Conservation (phyloP, 768 basidiomycete species). For the Cytidiella melzeri region DNA sequence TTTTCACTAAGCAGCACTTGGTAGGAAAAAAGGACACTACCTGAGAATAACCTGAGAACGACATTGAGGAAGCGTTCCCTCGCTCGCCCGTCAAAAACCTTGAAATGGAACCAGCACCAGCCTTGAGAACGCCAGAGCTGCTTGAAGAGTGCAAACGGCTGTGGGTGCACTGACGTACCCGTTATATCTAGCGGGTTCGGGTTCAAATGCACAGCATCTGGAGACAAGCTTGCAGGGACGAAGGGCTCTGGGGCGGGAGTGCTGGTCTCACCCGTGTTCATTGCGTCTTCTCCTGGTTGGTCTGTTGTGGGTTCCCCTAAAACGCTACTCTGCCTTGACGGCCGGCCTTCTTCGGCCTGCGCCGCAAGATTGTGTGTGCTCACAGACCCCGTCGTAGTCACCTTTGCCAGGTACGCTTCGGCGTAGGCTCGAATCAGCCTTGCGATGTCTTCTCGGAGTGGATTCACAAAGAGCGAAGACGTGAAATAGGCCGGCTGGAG, state of each 20-base stretch:
- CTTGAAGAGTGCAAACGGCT: constrained; percentile 71
- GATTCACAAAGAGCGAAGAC: constrained; percentile 63
- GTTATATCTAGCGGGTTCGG: background rate
- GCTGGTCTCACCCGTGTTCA: too few species aligned
- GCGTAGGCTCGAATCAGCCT: constrained; percentile 46
- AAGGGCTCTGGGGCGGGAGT: too few species aligned
- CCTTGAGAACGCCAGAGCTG: constrained; percentile 56
- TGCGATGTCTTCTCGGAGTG: constrained; percentile 59
- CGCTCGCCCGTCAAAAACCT: constrained; percentile 60
- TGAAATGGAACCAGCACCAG: constrained; percentile 76
- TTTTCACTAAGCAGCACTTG: background rate
- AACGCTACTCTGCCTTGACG: too few species aligned
- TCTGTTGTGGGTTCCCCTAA: too few species aligned
- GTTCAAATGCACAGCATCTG: constrained; percentile 1
- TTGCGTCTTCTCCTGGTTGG: too few species aligned
- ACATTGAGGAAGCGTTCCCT: constrained; percentile 58
- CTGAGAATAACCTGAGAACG: constrained; percentile 58
- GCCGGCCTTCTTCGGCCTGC: too few species aligned
- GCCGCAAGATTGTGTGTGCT: too few species aligned
- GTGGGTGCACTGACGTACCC: constrained; percentile 1
- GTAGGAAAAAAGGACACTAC: constrained; percentile 31
- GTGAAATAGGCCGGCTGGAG: constrained; percentile 77
- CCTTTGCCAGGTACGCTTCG: constrained; percentile 44
- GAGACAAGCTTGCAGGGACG: too few species aligned
- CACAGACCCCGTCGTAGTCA: too few species aligned